Conservation (phyloP, 352 stramenopile species). For the Aphanomyces euteiches region DNA sequence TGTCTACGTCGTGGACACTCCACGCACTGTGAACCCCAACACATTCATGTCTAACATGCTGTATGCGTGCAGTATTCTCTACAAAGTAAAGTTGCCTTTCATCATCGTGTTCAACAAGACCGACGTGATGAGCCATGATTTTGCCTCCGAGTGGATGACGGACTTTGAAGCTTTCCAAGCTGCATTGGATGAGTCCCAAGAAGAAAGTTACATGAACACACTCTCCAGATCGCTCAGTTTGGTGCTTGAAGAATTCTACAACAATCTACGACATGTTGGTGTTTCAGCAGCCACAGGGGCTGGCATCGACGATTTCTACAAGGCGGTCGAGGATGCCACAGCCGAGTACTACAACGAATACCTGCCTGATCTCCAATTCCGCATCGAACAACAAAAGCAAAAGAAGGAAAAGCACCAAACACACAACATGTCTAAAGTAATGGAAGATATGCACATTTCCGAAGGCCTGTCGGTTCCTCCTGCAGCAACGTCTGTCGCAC, state of each 20-base stretch:
- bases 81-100: slow-evolving; percentile 96
- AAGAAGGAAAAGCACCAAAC: slow-evolving; percentile 50
- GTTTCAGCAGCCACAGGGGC: slow-evolving; percentile 95
- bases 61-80: slow-evolving; percentile 98
- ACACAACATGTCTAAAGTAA: slow-evolving; percentile 57
- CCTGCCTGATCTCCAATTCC: slow-evolving; percentile 62
- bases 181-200: slow-evolving; percentile 87
- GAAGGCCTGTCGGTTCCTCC: slow-evolving; percentile 6
- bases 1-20: slow-evolving; percentile 98
- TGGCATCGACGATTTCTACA: slow-evolving; percentile 94
- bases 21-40: slow-evolving; percentile 92
- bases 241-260: slow-evolving; percentile 91
- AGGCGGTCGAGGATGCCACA: slow-evolving; percentile 78
- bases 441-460: slow-evolving; percentile 81
- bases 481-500: background rate
- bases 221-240: slow-evolving; percentile 89
- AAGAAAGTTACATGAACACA: slow-evolving; percentile 90
- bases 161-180: slow-evolving; percentile 98
- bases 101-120: slow-evolving; percentile 99
- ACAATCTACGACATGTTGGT: slow-evolving; percentile 88
- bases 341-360: slow-evolving; percentile 88
- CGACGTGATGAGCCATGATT: slow-evolving; percentile 92
- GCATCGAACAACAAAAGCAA: slow-evolving; percentile 57
- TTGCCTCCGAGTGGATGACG: slow-evolving; percentile 97
- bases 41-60: slow-evolving; percentile 99